Evolutionary conservation across 2,329 filamentous ascomycete species (phyloP).

Genomic region (Rosellinia necatrix): DNA sequence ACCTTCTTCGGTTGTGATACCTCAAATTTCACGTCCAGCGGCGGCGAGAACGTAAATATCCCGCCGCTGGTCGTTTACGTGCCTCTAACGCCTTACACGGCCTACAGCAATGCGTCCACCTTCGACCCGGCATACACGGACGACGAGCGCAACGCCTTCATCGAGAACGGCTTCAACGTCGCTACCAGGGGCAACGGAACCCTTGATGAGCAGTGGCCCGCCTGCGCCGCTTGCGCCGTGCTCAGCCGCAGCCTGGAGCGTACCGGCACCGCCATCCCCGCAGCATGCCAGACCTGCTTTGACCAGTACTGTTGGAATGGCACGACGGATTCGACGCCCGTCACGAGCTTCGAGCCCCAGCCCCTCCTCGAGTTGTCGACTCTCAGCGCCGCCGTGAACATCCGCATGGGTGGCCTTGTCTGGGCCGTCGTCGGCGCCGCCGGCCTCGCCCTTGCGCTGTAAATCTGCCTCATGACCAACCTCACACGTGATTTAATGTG

Average conservation of each 20-base stretch:
- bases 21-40: slow-evolving; percentile 54
- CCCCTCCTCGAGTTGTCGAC: slow-evolving; percentile 27
- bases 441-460: slow-evolving; percentile 8
- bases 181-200: slow-evolving; percentile 84
- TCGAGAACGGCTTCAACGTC: slow-evolving; percentile 83
- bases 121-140: slow-evolving; percentile 69
- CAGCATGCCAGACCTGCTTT: slow-evolving; percentile 78
- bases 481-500: too few species aligned
- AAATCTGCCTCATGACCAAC: neutral
- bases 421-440: slow-evolving; percentile 15
- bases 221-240: slow-evolving; percentile 87
- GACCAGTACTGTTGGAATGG: slow-evolving; percentile 90
- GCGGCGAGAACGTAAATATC: slow-evolving; percentile 37
- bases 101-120: slow-evolving; percentile 78
- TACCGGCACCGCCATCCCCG: slow-evolving; percentile 70
- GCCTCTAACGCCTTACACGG: slow-evolving; percentile 81
- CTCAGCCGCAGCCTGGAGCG: slow-evolving; percentile 75
- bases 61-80: slow-evolving; percentile 82
- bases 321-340: slow-evolving; percentile 48
- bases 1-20: slow-evolving; percentile 81
- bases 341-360: slow-evolving; percentile 47
- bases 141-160: slow-evolving; percentile 74
- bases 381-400: slow-evolving; percentile 10
- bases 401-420: neutral
- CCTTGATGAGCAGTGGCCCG: slow-evolving; percentile 73